phyloP scores from a whole-genome alignment of 495 filamentous ascomycete species.

The Penicillium subrubescens region DNA sequence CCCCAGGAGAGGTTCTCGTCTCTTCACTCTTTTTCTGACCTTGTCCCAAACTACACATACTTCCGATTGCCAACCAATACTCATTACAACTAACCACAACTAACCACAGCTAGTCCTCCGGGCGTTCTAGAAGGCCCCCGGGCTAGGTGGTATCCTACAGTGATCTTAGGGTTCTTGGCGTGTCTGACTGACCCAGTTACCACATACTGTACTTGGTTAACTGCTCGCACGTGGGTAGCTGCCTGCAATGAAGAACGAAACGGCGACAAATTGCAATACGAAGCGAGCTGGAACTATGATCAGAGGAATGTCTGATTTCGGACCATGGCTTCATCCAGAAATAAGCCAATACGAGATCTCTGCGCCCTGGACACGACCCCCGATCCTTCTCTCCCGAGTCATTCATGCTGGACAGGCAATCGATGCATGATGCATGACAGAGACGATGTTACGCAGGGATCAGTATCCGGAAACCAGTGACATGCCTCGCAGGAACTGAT shows the following conservation, averaged over 20 bases:
- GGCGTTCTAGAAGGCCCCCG: not conserved
- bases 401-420: not conserved
- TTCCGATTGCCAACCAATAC: not conserved
- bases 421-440: not conserved
- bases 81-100: not conserved
- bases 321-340: not conserved
- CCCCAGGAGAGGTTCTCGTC: slow-evolving; percentile 7
- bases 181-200: not conserved
- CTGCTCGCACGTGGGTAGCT: not conserved
- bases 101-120: not conserved
- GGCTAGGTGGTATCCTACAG: not conserved
- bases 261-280: not conserved
- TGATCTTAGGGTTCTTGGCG: not conserved
- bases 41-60: not conserved
- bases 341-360: not conserved
- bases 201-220: not conserved
- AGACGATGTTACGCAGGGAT: not conserved
- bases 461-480: not conserved
- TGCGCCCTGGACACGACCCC: not conserved
- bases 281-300: not conserved
- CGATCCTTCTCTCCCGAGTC: not conserved
- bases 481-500: not conserved
- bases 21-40: not conserved
- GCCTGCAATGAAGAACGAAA: not conserved
- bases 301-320: not conserved